Base-by-base conservation (phyloP, 192 early-diverging fungal genomes). In the Spinellus fusiger region DNA sequence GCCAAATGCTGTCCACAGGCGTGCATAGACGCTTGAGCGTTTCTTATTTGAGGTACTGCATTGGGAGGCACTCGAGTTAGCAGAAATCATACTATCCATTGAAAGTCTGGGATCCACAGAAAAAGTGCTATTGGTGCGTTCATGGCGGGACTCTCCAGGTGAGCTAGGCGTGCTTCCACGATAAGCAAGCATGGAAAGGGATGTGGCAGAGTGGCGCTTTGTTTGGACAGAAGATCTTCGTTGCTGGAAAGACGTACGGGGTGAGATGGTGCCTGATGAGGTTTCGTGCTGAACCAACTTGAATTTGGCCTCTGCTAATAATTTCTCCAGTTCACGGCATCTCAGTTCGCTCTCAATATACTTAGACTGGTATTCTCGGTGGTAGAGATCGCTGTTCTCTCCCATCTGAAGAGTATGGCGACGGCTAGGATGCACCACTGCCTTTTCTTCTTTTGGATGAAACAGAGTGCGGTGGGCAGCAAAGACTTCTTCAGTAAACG, bases 311-410 rank as follows among this genome's bases (percentile, higher is more conserved):
- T 74, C 72, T 7, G 72, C 72, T 32, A 74, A 40, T 12, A 74
- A n/a, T 56, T 69, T 68, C 27, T 74, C 72, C 18, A 74, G 48
- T 10, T 74, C 72, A 12, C 72, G 62, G 49, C 72, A 74, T 23
- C 72, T 66, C 8, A 68, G 32, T 38, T 73, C 71, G 26, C 57
- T 59, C 20, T 73, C 71, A 20, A 68, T 56, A 29, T 64, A 73
- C 27, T 68, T 73, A 9, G 49, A 25, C 52, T 73, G 71, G 57
- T 73, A 73, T 44, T 25, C 56, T 22, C 20, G 38, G 29, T 31
- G 27, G 46, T 48, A n/a, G 15, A 31, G 34, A 16, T 59, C 44
- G 8, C 33, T 31, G 23, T 56, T 52, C 37, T 32, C 29, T 23
- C 32, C 37, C 32, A 61, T 35, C 25, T 71, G 64, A 7, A 71